Evolutionary conservation across 2,329 filamentous ascomycete genomes (phyloP), one percentile per base, ranked within the genome.

Genomic region (Botryotinia narcissicola): DNA sequence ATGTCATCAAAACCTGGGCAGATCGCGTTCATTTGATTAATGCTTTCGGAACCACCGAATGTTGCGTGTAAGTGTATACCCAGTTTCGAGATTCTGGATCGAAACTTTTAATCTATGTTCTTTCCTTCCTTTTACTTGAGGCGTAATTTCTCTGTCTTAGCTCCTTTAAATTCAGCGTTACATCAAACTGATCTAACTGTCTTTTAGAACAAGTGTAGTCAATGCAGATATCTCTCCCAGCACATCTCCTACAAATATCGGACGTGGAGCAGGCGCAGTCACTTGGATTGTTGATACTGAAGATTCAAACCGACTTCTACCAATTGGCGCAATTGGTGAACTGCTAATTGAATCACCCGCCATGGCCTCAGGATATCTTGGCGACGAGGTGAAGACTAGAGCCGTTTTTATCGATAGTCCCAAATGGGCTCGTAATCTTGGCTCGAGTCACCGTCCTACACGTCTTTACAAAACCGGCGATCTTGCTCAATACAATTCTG

Each of bases 381-480:
- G 82, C 37, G 80, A 83, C 37, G 78, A 79, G 0, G 77, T 78
- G 25, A 81, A 80, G 69, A 84, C 83, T 0, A 70, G 77, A 2
- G 77, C 77, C 29, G 73, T 78, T 2, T 85, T 85, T 74, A 77
- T 84, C 29, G 68, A 77, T n/a, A 73, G 76, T 59, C 78, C 77
- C 1, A 73, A 12, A n/a, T 73, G 72, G 66, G 72, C 59, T 69
- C 62, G 42, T 14, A 69, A 40, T 4, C 22, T 40, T 9, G 22
- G 14, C 40, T 69, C 71, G 22, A 35, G 25, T 16, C 40, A 32
- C 40, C 70, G 70, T 29, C 63, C 54, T 35, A 5, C 29, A 6
- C 63, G 61, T 40, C 46, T 72, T 6, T 97, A 97, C 79, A 89
- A 93, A 20, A 82, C 81, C 0, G 81, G 81, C 10, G 81, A 82